Base-by-base conservation (phyloP, 176 grass and related monocot species). In the Oryza meridionalis region DNA sequence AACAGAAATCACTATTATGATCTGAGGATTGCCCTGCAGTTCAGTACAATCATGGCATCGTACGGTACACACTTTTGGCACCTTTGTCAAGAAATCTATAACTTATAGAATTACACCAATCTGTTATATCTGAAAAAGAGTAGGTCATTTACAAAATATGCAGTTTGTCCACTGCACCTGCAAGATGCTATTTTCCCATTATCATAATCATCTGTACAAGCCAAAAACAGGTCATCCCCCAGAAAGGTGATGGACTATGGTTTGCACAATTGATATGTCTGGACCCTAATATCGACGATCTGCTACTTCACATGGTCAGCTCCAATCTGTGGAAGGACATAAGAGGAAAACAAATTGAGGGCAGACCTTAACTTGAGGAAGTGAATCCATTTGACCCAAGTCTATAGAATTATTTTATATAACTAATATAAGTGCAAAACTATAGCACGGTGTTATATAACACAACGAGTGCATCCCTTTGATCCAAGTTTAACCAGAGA, bases 61-160 rank as follows among this genome's bases (percentile, higher is more conserved):
- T 15, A 19, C 24, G 2, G 43, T 50, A 69, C 66, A 7, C 11
- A 81, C 63, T 84, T 75, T 68, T 27, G 80, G 62, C 31, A 4
- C 11, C 17, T 76, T 55, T 73, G 7, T 83, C 35, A 58, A 33
- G 58, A 86, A 77, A 67, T 53, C 33, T 86, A 82, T 51, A 46
- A 13, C 45, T 78, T 83, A 37, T 63, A n/a, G 26, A 59, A 75
- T 79, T 68, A 7, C 40, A 40, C 37, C 69, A 45, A 42, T 12
- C 10, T 38, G 62, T 70, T 78, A 59, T 24, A 74, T 78, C 66
- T 14, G 11, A 72, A 33, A 83, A 32, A 33, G 19, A 65, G 47
- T 65, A 85, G 55, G 62, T 62, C 59, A 90, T 83, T 82, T 87
- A 89, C 84, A 80, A 77, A 59, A 80, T 27, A 47, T 62, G 77